Conservation (phyloP, 768 basidiomycete genomes). For the Kwoniella dejecticola region DNA sequence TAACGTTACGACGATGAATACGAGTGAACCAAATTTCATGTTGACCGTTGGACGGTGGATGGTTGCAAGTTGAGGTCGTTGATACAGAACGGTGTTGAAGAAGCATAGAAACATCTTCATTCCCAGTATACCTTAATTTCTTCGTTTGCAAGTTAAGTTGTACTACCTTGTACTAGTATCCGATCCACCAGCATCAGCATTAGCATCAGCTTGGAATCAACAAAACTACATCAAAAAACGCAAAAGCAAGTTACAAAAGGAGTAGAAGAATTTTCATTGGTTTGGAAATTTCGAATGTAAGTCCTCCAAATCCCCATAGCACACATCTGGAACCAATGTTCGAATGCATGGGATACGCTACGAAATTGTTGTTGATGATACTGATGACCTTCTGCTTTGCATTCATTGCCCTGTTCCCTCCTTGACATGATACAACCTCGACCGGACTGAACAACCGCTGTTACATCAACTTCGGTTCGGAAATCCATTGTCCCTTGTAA, state of each 20-base stretch:
- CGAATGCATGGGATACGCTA: no score
- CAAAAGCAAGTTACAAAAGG: neutral
- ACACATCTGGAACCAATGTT: no score
- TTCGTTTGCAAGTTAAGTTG: conserved; percentile 7
- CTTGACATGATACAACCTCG: no score
- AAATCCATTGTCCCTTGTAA: neutral
- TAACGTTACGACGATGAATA: neutral
- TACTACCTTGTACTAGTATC: conserved; percentile 24
- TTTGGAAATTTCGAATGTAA: neutral
- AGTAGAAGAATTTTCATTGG: neutral
- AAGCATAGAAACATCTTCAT: neutral
- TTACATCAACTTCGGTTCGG: neutral
- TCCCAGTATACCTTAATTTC: neutral
- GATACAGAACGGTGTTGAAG: no score
- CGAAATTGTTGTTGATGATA: no score
- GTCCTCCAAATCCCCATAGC: neutral
- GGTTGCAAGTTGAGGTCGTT: no score
- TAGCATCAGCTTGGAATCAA: neutral
- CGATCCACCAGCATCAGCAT: neutral
- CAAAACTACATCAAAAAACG: no score
- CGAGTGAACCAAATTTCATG: neutral
- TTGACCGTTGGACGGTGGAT: neutral
- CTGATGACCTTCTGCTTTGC: no score
- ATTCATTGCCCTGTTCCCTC: no score
- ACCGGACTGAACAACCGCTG: no score